Base-by-base conservation (phyloP, 2,329 filamentous ascomycete species). In the Nothopassalora personata region DNA sequence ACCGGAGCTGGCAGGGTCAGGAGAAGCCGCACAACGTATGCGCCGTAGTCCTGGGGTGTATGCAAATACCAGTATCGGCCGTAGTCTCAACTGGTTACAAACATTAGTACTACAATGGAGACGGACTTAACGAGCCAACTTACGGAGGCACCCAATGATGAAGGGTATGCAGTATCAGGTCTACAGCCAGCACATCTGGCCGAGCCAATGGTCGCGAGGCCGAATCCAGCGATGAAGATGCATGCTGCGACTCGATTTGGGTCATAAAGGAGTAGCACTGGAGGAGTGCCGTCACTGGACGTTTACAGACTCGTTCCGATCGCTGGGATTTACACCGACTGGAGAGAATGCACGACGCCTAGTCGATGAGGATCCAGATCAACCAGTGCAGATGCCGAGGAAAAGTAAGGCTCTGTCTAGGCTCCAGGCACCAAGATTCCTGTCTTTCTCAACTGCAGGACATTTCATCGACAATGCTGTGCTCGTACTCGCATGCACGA, bases 1-100 rank as follows among this genome's bases (percentile, higher is more conserved):
- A 76, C 71, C 1, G 77, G 76, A 1, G 77, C 75, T n/a, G 78
- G 60, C 1, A 80, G 72, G 23, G 78, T 66, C 18, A 78, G 68
- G 43, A 71, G 67, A n/a, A 74, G 73, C 63, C 78, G 74, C 10
- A 74, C 59, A 18, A 79, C 71, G 68, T 76, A 80, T 0, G 73
- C 73, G 4, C 64, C 71, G 62, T 78, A 70, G 23, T 66, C 58
- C 52, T 67, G 61, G 5, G 75, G 73, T 39, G 72, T 58, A 59
- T 72, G 70, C 36, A 75, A 69, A 2, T 75, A 75, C 28, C 70
- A 69, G 34, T 73, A 72, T 1, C 78, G 72, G 7, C 73, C 72
- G 6, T 69, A 71, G 73, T 61, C 64, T 81, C 75, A 55, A 73
- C 75, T 76, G 45, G n/a, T 43, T 15, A 43, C 43, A 11, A 54